Conservation (phyloP, 2,329 filamentous ascomycete genomes). For the Magnaporthiopsis rhizophila region DNA sequence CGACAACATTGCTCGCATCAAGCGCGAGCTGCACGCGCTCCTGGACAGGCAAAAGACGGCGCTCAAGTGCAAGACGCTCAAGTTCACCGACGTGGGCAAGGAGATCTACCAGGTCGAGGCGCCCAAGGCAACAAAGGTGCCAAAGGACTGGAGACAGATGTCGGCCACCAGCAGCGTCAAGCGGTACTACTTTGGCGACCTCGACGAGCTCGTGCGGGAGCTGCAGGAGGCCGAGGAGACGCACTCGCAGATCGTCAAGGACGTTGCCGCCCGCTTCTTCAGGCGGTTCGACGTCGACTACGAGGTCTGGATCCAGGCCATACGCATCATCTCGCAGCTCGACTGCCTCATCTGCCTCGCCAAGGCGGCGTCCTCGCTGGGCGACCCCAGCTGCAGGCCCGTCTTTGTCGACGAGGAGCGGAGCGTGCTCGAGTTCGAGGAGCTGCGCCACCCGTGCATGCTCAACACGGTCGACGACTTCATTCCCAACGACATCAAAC, state of each 20-base stretch:
- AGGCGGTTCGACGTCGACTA: constrained; percentile 84
- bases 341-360: constrained; percentile 93
- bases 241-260: constrained; percentile 83
- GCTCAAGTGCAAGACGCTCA: constrained; percentile 64
- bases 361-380: constrained; percentile 75
- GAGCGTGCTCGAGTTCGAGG: constrained; percentile 83
- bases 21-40: constrained; percentile 62
- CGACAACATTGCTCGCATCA: constrained; percentile 66
- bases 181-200: constrained; percentile 84
- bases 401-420: constrained; percentile 78
- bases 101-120: constrained; percentile 95
- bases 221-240: constrained; percentile 92
- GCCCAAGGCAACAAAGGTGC: constrained; percentile 77
- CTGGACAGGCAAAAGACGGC: constrained; percentile 64
- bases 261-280: constrained; percentile 77
- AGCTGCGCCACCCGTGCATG: constrained; percentile 93
- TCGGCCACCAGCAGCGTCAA: constrained; percentile 86
- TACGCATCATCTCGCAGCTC: constrained; percentile 82
- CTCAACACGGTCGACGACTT: constrained; percentile 83
- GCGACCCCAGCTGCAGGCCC: constrained; percentile 81
- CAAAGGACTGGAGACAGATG: constrained; percentile 90
- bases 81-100: constrained; percentile 82
- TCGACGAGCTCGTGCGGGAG: constrained; percentile 73
- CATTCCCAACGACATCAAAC: constrained; percentile 86
- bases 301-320: constrained; percentile 75